Evolutionary conservation across 805 yeast species (phyloP), one percentile per base, ranked within the genome.

Genomic region (Wickerhamiella kazuoi): DNA sequence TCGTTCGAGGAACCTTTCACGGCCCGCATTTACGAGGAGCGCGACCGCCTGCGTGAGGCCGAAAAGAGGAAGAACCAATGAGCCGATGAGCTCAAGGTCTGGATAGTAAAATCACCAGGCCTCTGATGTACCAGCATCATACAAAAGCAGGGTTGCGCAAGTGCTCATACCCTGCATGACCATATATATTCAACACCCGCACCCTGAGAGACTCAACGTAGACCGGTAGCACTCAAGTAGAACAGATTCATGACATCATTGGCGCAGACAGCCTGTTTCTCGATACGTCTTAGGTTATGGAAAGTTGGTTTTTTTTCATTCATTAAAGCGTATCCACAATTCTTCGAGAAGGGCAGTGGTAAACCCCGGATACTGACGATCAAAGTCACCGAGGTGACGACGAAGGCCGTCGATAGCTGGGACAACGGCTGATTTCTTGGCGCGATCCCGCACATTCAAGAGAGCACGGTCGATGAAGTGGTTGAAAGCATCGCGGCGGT

Each of bases 1-100:
- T 58, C 69, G 40, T 83, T 87, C 50, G 98, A 90, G 61, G 98
- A 87, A 62, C 98, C 98, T 14, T 90, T 86, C 66, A 90, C 98
- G 18, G 94, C 80, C 19, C 71, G 68, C 55, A 90, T 90, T 45
- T 90, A 90, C 53, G 79, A 87, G n/a, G 67, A 70, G 49, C 69
- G 82, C 47, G 78, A 72, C 44, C 58, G 61, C 34, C 61, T 64
- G 47, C 47, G 48, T 37, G 53, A 51, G 45, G 44, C 6, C 13
- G 13, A n/a, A 8, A 20, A 20, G 36, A 34, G 20, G 19, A 21
- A 23, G 16, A 17, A 11, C 14, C 16, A 32, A 15, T 32, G 34
- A 29, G n/a, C n/a, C n/a, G n/a, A n/a, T n/a, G n/a, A n/a, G n/a
- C n/a, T n/a, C n/a, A n/a, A n/a, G n/a, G n/a, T n/a, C n/a, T n/a